Percentiles rank a stretch among this genome's conserved stretches.
Evolutionary conservation across 768 basidiomycete genomes (phyloP).

Genomic region (Kwoniella sp.): DNA sequence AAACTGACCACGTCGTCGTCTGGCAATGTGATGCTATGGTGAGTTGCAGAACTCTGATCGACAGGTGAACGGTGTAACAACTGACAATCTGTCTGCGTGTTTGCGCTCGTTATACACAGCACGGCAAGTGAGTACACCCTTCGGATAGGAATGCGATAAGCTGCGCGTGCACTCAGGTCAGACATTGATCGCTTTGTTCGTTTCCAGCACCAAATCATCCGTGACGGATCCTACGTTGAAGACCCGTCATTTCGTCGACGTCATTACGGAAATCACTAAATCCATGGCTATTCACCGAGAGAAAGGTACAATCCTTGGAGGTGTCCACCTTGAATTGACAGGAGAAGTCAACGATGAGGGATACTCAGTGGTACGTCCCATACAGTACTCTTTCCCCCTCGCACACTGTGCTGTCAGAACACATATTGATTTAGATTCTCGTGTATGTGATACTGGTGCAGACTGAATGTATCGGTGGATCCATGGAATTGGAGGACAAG

Average conservation of each 20-base stretch:
- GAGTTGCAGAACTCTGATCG: conserved; percentile 10
- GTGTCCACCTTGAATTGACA: conserved; percentile 86
- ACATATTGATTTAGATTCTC: no score
- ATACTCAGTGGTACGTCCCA: conserved; percentile 69
- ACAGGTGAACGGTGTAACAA: neutral
- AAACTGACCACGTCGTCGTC: conserved; percentile 78
- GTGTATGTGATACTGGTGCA: no score
- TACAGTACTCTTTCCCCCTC: no score
- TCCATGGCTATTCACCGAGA: conserved; percentile 78
- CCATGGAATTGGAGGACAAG: conserved; percentile 89
- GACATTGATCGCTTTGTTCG: neutral
- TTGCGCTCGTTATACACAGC: conserved; percentile 53
- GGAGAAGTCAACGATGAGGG: conserved; percentile 88
- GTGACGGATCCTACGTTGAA: conserved; percentile 69
- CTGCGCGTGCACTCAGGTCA: no score
- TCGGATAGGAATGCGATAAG: no score
- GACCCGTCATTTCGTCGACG: conserved; percentile 80
- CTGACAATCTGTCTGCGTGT: neutral
- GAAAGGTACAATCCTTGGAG: conserved; percentile 72
- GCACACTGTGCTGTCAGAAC: no score
- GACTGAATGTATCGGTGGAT: conserved; percentile 94
- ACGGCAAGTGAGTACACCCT: conserved; percentile 76
- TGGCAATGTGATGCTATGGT: conserved; percentile 97
- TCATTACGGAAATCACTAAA: conserved; percentile 81
- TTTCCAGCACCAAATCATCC: conserved; percentile 75